These are phyloP conservation scores for Metschnikowia lachancei DNA, from an alignment of 805 yeast species.

Conservation along the genomic window DNA sequence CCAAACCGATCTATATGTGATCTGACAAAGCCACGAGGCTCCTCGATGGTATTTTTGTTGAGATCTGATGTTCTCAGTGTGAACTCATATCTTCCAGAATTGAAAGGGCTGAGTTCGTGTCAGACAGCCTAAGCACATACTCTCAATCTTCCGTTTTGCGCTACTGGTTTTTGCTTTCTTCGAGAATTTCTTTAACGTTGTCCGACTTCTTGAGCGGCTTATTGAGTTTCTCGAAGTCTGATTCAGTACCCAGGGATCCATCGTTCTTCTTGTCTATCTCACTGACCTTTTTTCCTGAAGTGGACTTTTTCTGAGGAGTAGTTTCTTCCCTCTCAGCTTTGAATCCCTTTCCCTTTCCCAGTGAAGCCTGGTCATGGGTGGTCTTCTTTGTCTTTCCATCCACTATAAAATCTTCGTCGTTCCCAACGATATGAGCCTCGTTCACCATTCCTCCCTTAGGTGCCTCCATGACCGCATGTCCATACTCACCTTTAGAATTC, in stretches of 20 bases:
- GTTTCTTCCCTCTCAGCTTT: slow-evolving; percentile 13
- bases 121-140: no score
- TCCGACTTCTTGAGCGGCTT: slow-evolving; percentile 5
- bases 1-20: no score
- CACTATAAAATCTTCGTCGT: slow-evolving; percentile 31
- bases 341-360: slow-evolving; percentile 12
- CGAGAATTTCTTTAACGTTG: slow-evolving; percentile 11
- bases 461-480: slow-evolving; percentile 41
- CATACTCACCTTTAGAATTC: slow-evolving; percentile 39
- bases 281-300: not conserved
- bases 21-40: no score
- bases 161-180: slow-evolving; percentile 8
- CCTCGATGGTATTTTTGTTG: no score
- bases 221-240: not conserved
- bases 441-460: slow-evolving; percentile 48
- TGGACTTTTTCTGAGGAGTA: not conserved
- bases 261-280: not conserved
- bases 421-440: slow-evolving; percentile 44
- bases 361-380: not conserved
- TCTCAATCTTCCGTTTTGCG: no score
- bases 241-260: not conserved
- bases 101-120: no score
- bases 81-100: no score
- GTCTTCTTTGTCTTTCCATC: slow-evolving; percentile 17
- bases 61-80: no score